These are phyloP conservation scores for Botrytis cinerea DNA, from an alignment of 2,329 filamentous ascomycete species.

Conservation along the genomic window DNA sequence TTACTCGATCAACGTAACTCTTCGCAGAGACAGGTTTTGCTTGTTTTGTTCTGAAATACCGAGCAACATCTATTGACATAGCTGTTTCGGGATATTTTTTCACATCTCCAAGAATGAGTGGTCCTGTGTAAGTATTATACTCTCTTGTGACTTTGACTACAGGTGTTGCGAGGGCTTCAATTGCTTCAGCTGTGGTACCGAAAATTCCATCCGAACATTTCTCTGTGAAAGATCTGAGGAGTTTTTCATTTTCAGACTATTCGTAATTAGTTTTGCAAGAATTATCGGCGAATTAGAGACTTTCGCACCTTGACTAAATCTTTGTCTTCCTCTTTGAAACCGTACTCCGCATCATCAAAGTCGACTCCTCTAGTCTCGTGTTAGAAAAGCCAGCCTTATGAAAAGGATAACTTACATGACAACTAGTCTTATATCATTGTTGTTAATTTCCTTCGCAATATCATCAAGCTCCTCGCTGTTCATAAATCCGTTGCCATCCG, in stretches of 20 bases:
- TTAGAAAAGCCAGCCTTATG: conserved; percentile 29
- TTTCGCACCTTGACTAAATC: conserved; percentile 60
- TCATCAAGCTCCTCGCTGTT: conserved; percentile 67
- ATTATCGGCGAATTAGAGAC: neutral
- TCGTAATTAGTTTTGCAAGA: conserved; percentile 30
- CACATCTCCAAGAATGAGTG: conserved; percentile 76
- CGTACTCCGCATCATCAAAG: conserved; percentile 88
- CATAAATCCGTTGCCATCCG: conserved; percentile 74
- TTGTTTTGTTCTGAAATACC: conserved; percentile 83
- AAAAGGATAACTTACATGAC: conserved; percentile 62
- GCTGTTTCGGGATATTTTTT: conserved; percentile 68
- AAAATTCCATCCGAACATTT: conserved; percentile 68
- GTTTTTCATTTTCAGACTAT: conserved; percentile 69
- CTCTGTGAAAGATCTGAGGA: conserved; percentile 65
- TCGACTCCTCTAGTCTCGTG: conserved; percentile 70
- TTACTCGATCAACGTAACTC: conserved; percentile 62
- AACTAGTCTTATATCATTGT: conserved; percentile 73
- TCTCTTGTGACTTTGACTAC: conserved; percentile 74
- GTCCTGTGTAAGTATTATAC: conserved; percentile 76
- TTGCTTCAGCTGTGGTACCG: conserved; percentile 84
- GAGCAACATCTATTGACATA: conserved; percentile 81
- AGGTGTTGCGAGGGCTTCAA: conserved; percentile 76
- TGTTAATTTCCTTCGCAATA: conserved; percentile 73
- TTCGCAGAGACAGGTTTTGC: conserved; percentile 75
- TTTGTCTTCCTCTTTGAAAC: conserved; percentile 91